phyloP scores from a whole-genome alignment of 176 grass and related monocot genomes.

The Hordeum marinum region DNA sequence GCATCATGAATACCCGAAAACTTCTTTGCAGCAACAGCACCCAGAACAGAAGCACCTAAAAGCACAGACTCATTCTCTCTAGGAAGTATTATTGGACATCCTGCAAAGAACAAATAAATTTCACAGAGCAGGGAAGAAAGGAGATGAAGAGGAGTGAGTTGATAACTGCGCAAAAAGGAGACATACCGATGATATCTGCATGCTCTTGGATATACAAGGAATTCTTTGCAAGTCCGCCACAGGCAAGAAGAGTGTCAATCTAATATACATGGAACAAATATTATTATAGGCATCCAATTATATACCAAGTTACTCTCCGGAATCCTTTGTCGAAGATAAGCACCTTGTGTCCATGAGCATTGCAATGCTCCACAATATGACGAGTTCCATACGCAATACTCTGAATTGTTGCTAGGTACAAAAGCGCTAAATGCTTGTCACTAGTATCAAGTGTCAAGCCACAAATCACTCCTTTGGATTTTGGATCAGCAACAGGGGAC shows the following conservation, averaged over 20 bases:
- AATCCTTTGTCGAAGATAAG: conserved; percentile 17
- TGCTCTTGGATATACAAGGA: conserved; percentile 90
- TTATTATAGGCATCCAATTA: conserved; percentile 10
- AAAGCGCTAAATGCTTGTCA: conserved; percentile 74
- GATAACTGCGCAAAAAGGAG: background rate
- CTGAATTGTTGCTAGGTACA: conserved; percentile 95
- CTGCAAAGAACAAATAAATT: conserved; percentile 45
- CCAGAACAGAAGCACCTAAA: conserved; percentile 83
- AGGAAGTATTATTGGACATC: conserved; percentile 79
- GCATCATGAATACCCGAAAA: conserved; percentile 56
- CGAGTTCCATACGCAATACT: conserved; percentile 88
- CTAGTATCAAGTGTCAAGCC: conserved; percentile 87
- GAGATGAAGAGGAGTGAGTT: background rate
- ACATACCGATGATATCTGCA: conserved; percentile 70
- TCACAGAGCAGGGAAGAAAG: background rate
- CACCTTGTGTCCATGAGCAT: conserved; percentile 89
- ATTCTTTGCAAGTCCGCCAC: conserved; percentile 88
- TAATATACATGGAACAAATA: conserved; percentile 31
- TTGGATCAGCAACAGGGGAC: conserved; percentile 90
- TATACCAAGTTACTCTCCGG: background rate
- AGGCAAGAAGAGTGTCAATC: conserved; percentile 87
- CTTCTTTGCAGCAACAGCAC: conserved; percentile 84
- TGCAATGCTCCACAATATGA: conserved; percentile 92
- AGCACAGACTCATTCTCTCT: conserved; percentile 90
- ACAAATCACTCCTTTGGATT: conserved; percentile 84